phyloP scores from a whole-genome alignment of 2,329 filamentous ascomycete species.

The Alternaria metachromatica region DNA sequence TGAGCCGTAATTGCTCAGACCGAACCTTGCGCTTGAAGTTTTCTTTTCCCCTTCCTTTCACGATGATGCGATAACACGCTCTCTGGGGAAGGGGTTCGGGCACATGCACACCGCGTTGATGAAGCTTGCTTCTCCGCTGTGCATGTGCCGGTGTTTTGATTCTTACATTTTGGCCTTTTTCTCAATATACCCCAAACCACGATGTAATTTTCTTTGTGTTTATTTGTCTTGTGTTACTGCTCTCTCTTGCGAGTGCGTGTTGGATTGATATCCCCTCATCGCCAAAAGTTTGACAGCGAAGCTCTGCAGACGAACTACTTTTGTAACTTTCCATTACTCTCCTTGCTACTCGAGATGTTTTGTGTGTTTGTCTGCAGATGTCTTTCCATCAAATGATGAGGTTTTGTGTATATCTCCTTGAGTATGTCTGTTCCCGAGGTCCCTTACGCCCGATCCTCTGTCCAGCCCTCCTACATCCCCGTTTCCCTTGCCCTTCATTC shows the following conservation, averaged over 20 bases:
- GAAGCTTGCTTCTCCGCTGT: conserved; percentile 43
- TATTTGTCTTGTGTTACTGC: conserved; percentile 44
- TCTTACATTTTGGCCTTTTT: conserved; percentile 30
- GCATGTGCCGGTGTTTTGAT: conserved; percentile 46
- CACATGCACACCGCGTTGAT: conserved; percentile 45
- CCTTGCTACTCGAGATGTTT: conserved; percentile 3
- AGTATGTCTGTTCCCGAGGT: conserved; percentile 51
- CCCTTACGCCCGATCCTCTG: conserved; percentile 51
- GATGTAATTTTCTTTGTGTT: conserved; percentile 43
- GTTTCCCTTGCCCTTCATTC: conserved; percentile 33
- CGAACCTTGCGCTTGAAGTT: conserved; percentile 50
- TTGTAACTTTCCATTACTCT: background rate
- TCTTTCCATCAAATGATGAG: conserved; percentile 31
- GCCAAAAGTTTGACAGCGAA: conserved; percentile 24
- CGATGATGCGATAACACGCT: conserved; percentile 44
- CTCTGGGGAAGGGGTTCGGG: conserved; percentile 34
- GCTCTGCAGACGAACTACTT: conserved; percentile 3
- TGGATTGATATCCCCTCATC: conserved; percentile 48
- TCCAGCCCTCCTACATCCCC: conserved; percentile 48
- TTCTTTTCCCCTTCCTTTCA: conserved; percentile 30
- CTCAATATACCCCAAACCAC: conserved; percentile 18
- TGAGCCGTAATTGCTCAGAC: conserved; percentile 54
- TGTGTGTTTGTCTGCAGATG: conserved; percentile 12
- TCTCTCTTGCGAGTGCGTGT: conserved; percentile 45
- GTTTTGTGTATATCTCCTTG: conserved; percentile 46